phyloP scores from a whole-genome alignment of 1,139 yeast genomes.

The Sugiyamaella neomexicana region DNA sequence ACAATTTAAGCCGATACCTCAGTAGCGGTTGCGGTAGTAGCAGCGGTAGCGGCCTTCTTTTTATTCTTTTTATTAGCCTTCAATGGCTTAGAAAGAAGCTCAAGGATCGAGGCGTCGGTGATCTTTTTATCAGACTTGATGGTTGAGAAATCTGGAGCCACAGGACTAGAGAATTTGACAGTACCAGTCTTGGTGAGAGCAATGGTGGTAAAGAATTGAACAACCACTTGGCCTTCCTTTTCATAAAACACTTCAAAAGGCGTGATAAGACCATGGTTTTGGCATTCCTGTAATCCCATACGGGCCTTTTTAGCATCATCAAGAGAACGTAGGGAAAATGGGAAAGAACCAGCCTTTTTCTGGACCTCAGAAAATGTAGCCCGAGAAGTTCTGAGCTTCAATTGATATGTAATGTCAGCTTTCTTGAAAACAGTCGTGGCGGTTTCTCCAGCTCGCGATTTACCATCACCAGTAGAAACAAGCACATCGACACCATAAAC shows the following conservation, averaged over 20 bases:
- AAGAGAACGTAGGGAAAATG: conserved; percentile 65
- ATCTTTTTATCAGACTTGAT: conserved; percentile 62
- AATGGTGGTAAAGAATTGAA: conserved; percentile 75
- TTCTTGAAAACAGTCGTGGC: conserved; percentile 73
- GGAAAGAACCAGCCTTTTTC: conserved; percentile 68
- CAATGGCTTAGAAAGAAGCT: conserved; percentile 57
- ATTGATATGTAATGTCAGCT: conserved; percentile 66
- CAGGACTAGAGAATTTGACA: conserved; percentile 63
- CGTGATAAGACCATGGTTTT: conserved; percentile 64
- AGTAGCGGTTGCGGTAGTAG: conserved; percentile 21
- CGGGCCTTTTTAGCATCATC: conserved; percentile 72
- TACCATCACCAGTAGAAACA: conserved; percentile 68
- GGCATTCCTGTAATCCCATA: conserved; percentile 75
- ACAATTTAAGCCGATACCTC: not conserved
- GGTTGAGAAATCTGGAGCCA: conserved; percentile 48
- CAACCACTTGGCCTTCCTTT: conserved; percentile 66
- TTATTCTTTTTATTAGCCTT: conserved; percentile 56
- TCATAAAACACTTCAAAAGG: conserved; percentile 72
- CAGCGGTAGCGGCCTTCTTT: conserved; percentile 40
- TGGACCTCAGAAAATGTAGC: conserved; percentile 65
- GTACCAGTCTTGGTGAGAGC: conserved; percentile 75
- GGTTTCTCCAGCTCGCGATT: conserved; percentile 60
- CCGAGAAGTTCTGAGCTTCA: conserved; percentile 74
- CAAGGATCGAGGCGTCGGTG: conserved; percentile 49
- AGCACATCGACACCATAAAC: conserved; percentile 77